phyloP scores from a whole-genome alignment of 495 filamentous ascomycete species.

The Sordaria brevicollis region DNA sequence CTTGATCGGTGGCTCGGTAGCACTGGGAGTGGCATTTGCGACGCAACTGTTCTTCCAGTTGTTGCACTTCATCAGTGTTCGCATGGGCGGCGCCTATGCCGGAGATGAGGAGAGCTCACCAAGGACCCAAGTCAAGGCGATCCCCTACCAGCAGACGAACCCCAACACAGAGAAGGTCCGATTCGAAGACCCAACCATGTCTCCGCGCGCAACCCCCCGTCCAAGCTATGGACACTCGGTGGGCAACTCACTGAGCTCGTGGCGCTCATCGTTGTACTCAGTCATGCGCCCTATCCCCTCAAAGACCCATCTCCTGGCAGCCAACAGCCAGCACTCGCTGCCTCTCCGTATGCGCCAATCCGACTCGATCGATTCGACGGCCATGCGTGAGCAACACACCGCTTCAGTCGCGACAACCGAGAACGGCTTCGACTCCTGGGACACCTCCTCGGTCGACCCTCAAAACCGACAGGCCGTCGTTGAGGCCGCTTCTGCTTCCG shows the following conservation, averaged over 20 bases:
- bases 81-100: constrained; percentile 17
- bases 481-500: constrained; percentile 30
- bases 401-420: constrained; percentile 11
- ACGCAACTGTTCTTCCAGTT: constrained; percentile 31
- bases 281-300: constrained; percentile 40
- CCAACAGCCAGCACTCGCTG: constrained; percentile 14
- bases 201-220: constrained; percentile 22
- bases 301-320: constrained; percentile 33
- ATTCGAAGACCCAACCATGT: constrained; percentile 1
- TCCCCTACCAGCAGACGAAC: constrained; percentile 35
- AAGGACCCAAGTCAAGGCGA: constrained; percentile 30
- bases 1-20: constrained; percentile 27
- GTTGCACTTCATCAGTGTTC: constrained; percentile 23
- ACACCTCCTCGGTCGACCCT: constrained; percentile 51
- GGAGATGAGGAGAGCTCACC: constrained; percentile 19
- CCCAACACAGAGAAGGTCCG: constrained; percentile 17
- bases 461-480: constrained; percentile 46
- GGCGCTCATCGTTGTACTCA: constrained; percentile 43
- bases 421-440: constrained; percentile 61
- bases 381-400: constrained; percentile 22
- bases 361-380: constrained; percentile 25
- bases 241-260: constrained; percentile 41
- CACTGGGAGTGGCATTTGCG: constrained; percentile 30
- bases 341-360: constrained; percentile 18
- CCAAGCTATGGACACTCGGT: constrained; percentile 31